A percentile compares a stretch with the other conserved stretches of the same genome.
Conservation (phyloP, 164 flowering plant species). For the Buxus sempervirens region DNA sequence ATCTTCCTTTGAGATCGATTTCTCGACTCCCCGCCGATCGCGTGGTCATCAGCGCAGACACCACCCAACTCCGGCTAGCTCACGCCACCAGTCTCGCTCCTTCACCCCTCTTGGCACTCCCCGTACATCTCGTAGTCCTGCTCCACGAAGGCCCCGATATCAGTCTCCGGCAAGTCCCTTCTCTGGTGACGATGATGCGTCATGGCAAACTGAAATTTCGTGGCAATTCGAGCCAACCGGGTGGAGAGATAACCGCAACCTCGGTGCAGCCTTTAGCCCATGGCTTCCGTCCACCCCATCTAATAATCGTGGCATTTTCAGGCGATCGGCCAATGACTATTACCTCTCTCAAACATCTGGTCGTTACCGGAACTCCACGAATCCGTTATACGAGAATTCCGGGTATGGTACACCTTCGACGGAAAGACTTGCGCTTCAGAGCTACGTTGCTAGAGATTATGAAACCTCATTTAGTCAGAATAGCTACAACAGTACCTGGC, state of each 20-base stretch:
- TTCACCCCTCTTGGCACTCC: slow-evolving; percentile 24
- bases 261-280: slow-evolving; percentile 58
- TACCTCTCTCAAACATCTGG: slow-evolving; percentile 33
- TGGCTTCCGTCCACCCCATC: slow-evolving; percentile 34
- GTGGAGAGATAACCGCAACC: slow-evolving; percentile 32
- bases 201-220: slow-evolving; percentile 68
- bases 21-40: slow-evolving; percentile 10
- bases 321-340: slow-evolving; percentile 51
- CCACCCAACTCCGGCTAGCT: slow-evolving; percentile 35
- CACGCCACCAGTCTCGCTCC: slow-evolving; percentile 21
- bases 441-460: slow-evolving; percentile 36
- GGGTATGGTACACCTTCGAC: slow-evolving; percentile 18
- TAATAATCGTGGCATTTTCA: slow-evolving; percentile 17
- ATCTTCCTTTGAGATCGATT: slow-evolving; percentile 35
- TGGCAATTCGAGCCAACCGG: slow-evolving; percentile 65
- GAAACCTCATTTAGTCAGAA: slow-evolving; percentile 15
- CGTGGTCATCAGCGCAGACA: neutral
- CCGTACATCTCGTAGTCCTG: slow-evolving; percentile 1
- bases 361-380: slow-evolving; percentile 22
- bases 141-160: slow-evolving; percentile 17
- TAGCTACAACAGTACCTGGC: neutral
- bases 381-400: slow-evolving; percentile 29
- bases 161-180: slow-evolving; percentile 40
- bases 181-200: slow-evolving; percentile 34
- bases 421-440: slow-evolving; percentile 60